Evolutionary conservation across 257 asterid species (phyloP).

Genomic region (Osmanthus fragrans): DNA sequence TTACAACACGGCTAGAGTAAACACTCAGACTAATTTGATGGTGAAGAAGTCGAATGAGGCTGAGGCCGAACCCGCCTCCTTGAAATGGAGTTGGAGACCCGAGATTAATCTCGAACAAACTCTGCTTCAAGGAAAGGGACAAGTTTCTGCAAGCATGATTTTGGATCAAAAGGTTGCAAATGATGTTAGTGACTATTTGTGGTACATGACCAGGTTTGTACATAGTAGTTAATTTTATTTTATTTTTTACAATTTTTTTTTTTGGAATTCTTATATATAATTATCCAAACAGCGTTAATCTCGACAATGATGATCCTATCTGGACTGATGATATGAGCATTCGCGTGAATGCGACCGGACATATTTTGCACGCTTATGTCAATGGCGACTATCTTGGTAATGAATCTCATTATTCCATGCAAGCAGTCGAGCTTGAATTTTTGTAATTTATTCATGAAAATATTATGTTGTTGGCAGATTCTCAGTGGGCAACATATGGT

Average conservation of each 20-base stretch:
- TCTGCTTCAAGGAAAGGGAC: constrained; percentile 38
- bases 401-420: not conserved
- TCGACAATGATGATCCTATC: constrained; percentile 41
- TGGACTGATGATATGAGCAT: constrained; percentile 51
- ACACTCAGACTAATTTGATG: constrained; percentile 60
- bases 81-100: constrained; percentile 60
- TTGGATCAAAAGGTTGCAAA: constrained; percentile 51
- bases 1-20: constrained; percentile 78
- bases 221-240: too few species aligned
- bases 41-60: constrained; percentile 37
- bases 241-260: too few species aligned
- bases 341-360: constrained; percentile 54
- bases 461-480: constrained; percentile 25
- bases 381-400: constrained; percentile 66
- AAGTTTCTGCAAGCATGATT: constrained; percentile 28
- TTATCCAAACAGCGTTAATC: constrained; percentile 34
- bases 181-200: constrained; percentile 63
- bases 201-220: constrained; percentile 89
- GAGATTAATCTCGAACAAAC: constrained; percentile 36
- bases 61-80: constrained; percentile 34
- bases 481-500: constrained; percentile 53
- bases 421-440: too few species aligned
- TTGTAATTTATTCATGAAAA: not conserved
- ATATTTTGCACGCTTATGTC: constrained; percentile 54
- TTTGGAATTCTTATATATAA: not conserved